phyloP scores from a whole-genome alignment of 164 flowering plant genomes.

The Aristolochia contorta region DNA sequence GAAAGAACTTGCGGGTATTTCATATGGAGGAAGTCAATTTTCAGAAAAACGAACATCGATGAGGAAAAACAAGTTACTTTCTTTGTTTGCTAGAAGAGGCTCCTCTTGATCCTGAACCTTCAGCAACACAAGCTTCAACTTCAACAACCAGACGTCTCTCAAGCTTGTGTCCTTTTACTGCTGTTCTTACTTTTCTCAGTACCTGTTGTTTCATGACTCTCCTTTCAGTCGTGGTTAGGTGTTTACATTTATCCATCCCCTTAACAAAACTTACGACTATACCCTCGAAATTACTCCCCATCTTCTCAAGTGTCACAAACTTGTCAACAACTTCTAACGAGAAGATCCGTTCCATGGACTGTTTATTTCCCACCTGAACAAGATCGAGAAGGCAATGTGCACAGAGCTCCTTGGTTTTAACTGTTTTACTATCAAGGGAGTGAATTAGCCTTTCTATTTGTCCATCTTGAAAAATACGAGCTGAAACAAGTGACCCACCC shows the following conservation, averaged over 20 bases:
- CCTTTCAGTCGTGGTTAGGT: slow-evolving; percentile 31
- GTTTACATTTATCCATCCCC: slow-evolving; percentile 37
- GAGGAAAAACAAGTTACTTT: neutral
- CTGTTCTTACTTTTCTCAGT: slow-evolving; percentile 25
- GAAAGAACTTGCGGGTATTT: too few species aligned
- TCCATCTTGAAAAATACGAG: slow-evolving; percentile 20
- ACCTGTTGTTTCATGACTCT: slow-evolving; percentile 39
- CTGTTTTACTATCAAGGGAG: slow-evolving; percentile 26
- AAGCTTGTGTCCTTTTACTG: slow-evolving; percentile 29
- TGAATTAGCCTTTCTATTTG: slow-evolving; percentile 25
- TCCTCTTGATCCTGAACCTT: slow-evolving; percentile 34
- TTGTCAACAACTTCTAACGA: slow-evolving; percentile 35
- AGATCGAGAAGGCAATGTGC: slow-evolving; percentile 28
- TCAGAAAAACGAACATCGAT: neutral
- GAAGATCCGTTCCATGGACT: slow-evolving; percentile 27
- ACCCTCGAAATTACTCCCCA: slow-evolving; percentile 22
- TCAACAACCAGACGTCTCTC: slow-evolving; percentile 27
- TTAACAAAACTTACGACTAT: slow-evolving; percentile 21
- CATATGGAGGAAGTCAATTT: too few species aligned
- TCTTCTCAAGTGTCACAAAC: slow-evolving; percentile 25
- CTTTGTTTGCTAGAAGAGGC: slow-evolving; percentile 18
- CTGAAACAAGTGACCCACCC: slow-evolving; percentile 26
- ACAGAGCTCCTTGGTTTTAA: slow-evolving; percentile 30
- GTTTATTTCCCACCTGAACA: slow-evolving; percentile 35
- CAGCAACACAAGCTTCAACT: slow-evolving; percentile 26